phyloP scores from a whole-genome alignment of 352 stramenopile species.

The Globisporangium splendens region DNA sequence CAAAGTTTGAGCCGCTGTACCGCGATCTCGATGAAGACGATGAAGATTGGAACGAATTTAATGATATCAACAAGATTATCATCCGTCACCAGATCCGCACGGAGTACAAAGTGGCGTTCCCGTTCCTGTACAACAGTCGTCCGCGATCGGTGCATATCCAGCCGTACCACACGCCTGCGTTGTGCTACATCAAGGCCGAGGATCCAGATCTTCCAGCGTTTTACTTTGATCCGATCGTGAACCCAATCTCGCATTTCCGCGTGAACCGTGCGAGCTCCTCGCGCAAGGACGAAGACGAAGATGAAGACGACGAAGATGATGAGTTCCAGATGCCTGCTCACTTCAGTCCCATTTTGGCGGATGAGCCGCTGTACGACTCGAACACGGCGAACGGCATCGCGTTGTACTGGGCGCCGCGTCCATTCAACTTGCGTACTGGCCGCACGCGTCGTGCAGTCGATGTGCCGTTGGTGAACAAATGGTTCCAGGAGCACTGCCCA shows the following conservation, averaged over 20 bases:
- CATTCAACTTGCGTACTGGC: constrained; percentile 97
- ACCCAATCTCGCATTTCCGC: constrained; percentile 96
- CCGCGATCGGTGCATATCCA: constrained; percentile 94
- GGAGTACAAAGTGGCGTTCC: constrained; percentile 99
- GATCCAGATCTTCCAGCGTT: constrained; percentile 95
- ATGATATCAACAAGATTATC: constrained; percentile 99
- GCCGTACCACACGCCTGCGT: constrained; percentile 94
- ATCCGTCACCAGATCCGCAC: constrained; percentile 98
- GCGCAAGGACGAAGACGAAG: constrained; percentile 40
- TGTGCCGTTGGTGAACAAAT: constrained; percentile 98
- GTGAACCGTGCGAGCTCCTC: constrained; percentile 49
- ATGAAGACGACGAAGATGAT: constrained; percentile 83
- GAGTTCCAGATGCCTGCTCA: constrained; percentile 87
- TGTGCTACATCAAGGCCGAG: constrained; percentile 97
- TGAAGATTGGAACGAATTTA: constrained; percentile 99
- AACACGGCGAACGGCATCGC: constrained; percentile 96
- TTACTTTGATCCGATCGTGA: constrained; percentile 97
- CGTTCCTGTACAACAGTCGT: constrained; percentile 99
- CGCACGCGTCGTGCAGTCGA: constrained; percentile 95
- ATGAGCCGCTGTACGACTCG: constrained; percentile 93
- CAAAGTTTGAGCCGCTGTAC: constrained; percentile 99
- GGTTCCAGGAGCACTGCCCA: constrained; percentile 98
- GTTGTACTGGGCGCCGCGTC: constrained; percentile 96
- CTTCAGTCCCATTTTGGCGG: constrained; percentile 89
- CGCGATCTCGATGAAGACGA: constrained; percentile 97